phyloP scores from a whole-genome alignment of 2,329 filamentous ascomycete genomes.

The Microthyrium microscopicum region DNA sequence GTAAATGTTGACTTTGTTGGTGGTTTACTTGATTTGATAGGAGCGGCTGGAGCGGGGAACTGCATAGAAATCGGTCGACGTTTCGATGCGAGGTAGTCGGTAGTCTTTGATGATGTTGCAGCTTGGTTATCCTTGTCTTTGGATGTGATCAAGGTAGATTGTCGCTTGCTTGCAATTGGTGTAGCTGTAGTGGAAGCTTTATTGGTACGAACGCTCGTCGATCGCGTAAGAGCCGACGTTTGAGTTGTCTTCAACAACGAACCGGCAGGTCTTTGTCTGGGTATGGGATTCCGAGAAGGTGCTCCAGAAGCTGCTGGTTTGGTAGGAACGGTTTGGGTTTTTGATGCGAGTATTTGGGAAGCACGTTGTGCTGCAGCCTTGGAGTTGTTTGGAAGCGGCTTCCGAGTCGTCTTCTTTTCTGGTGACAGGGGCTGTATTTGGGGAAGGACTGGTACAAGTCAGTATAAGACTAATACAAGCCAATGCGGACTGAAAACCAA shows the following conservation, averaged over 20 bases:
- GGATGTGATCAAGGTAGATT: slow-evolving; percentile 9
- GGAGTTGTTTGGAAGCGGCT: no score
- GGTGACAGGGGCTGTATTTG: neutral
- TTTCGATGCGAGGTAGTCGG: slow-evolving; percentile 25
- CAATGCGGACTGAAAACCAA: neutral
- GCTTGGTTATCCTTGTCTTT: slow-evolving; percentile 10
- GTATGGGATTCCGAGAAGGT: no score
- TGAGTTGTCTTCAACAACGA: neutral
- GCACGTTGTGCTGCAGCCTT: no score
- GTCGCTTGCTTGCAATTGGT: slow-evolving; percentile 3
- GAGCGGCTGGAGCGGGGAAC: slow-evolving; percentile 30
- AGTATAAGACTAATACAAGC: neutral
- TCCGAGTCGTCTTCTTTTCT: no score
- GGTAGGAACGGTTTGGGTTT: no score
- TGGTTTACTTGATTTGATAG: slow-evolving; percentile 32
- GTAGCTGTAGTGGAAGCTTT: slow-evolving; percentile 3
- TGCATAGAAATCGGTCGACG: slow-evolving; percentile 29
- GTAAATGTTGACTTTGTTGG: slow-evolving; percentile 33
- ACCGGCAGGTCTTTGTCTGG: no score
- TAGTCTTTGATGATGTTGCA: slow-evolving; percentile 9
- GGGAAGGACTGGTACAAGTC: neutral
- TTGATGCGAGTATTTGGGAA: no score
- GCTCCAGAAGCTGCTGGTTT: no score
- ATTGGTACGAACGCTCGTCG: slow-evolving; percentile 5
- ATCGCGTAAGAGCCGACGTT: neutral